Conservation (phyloP, 208 protist genomes). For the Trypanosoma mega region DNA sequence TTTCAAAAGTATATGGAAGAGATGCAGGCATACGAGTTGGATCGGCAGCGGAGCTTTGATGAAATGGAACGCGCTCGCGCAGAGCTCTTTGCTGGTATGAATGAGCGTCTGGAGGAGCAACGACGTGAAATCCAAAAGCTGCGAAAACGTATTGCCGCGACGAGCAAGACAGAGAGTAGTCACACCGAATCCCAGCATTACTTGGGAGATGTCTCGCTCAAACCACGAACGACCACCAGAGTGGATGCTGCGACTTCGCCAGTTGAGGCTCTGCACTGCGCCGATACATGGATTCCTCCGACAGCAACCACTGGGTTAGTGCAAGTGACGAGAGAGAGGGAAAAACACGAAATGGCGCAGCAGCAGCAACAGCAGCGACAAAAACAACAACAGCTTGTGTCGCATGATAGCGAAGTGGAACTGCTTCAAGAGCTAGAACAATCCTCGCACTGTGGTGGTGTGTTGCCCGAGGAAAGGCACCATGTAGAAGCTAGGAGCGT, state of each 20-base stretch:
- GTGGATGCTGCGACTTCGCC: conserved; percentile 20
- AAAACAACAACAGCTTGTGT: too few species aligned
- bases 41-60: conserved; percentile 62
- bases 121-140: conserved; percentile 59
- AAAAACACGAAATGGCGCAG: too few species aligned
- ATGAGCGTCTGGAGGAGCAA: conserved; percentile 60
- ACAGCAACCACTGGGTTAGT: not conserved
- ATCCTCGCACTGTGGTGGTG: not conserved
- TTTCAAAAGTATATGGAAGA: conserved; percentile 50
- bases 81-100: conserved; percentile 79
- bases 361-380: too few species aligned
- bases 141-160: not conserved
- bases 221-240: conserved; percentile 1
- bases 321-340: not conserved
- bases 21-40: conserved; percentile 56
- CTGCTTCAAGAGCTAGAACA: too few species aligned
- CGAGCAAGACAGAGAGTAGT: not conserved
- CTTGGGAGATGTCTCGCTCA: not conserved
- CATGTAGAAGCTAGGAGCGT: not conserved
- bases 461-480: not conserved
- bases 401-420: too few species aligned
- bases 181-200: not conserved
- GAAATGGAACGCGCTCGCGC: conserved; percentile 75
- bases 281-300: not conserved
- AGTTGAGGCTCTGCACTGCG: not conserved